A percentile compares a stretch with the other conserved stretches of the same genome.
These are phyloP conservation scores for Gracilaria gracilis DNA, from an alignment of 23 red algal species.

Conservation along the genomic window DNA sequence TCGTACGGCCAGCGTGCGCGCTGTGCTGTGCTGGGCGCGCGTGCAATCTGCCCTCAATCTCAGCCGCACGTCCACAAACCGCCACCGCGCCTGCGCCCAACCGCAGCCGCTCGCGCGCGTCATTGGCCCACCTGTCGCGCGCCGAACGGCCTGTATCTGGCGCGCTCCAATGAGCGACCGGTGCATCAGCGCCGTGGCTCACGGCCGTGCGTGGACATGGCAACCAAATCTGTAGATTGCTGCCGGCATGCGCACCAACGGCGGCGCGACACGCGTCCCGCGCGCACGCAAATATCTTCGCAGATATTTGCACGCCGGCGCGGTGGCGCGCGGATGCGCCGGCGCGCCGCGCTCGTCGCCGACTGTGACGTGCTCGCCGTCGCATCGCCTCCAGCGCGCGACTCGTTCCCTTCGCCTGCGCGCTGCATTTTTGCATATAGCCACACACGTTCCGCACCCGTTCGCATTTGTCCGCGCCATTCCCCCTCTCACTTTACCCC, in stretches of 20 bases:
- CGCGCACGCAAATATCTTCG: conserved; percentile 45
- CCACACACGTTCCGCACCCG: conserved; percentile 43
- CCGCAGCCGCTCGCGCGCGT: background rate
- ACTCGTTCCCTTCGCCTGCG: background rate
- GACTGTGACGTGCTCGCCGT: conserved; percentile 17
- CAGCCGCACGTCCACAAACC: conserved; percentile 4
- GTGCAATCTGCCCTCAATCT: background rate
- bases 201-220: too few species aligned
- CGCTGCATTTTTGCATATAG: conserved; percentile 61
- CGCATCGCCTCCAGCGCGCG: background rate
- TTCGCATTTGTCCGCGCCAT: conserved; percentile 6
- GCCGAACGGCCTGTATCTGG: background rate
- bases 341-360: background rate
- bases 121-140: conserved; percentile 10
- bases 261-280: conserved; percentile 36
- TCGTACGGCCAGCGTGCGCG: too few species aligned
- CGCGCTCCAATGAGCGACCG: background rate
- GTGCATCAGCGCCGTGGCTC: background rate
- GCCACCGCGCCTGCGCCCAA: background rate
- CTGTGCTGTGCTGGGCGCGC: too few species aligned
- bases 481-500: background rate
- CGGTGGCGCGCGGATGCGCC: background rate
- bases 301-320: conserved; percentile 46
- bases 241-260: background rate
- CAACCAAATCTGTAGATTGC: conserved; percentile 20